Conservation (phyloP, 306 rosid genomes). For the Ormosia emarginata region DNA sequence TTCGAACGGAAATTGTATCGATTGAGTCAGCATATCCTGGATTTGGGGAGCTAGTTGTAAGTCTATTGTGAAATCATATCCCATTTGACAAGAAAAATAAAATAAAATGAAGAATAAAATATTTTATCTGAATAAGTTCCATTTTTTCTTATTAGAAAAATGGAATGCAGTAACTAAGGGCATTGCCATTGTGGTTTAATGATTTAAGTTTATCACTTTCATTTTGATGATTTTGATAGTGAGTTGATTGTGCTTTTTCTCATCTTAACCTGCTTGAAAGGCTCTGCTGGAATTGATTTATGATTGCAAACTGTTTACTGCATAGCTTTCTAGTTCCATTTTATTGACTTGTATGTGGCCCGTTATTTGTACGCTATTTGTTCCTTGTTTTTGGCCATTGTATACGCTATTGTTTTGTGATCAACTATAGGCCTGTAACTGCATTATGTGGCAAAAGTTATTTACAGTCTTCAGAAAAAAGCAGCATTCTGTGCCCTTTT, state of each 20-base stretch:
- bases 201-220: not conserved
- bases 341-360: not conserved
- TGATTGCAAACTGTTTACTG: not conserved
- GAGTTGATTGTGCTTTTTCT: not conserved
- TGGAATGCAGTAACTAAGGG: not conserved
- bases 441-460: not conserved
- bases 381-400: no score
- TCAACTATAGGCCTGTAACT: not conserved
- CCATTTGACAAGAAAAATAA: constrained; percentile 1
- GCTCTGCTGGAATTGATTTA: not conserved
- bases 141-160: not conserved
- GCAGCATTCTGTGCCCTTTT: not conserved
- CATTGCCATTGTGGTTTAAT: not conserved
- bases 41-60: constrained; percentile 92
- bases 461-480: not conserved
- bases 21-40: constrained; percentile 99
- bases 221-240: not conserved
- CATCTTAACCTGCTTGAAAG: constrained; percentile 8
- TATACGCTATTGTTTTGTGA: not conserved
- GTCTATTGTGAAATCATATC: constrained; percentile 36
- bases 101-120: not conserved
- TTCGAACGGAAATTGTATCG: constrained; percentile 89
- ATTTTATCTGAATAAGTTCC: not conserved
- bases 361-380: no score
- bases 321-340: constrained; percentile 3